These are phyloP conservation scores for Mortierella sp. DNA, from an alignment of 371 early-diverging fungal genomes.

Conservation along the genomic window DNA sequence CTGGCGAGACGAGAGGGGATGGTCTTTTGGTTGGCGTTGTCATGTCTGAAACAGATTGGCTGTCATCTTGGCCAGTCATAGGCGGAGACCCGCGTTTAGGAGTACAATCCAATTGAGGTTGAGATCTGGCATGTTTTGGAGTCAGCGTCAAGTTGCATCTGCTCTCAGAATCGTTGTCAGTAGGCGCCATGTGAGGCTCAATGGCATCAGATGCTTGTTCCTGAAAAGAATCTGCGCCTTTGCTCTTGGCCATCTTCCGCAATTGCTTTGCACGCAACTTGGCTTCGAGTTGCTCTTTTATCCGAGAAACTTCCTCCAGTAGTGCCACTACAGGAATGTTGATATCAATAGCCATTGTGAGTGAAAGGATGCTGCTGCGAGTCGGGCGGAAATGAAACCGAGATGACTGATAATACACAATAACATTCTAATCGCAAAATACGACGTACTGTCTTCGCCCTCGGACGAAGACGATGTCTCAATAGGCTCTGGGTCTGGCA, in stretches of 20 bases:
- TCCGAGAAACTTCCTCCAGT: conserved; percentile 29
- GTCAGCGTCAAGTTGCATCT: neutral
- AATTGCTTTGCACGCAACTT: conserved; percentile 25
- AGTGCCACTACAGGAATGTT: conserved; percentile 14
- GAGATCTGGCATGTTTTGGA: neutral
- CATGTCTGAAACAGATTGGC: neutral
- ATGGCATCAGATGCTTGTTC: neutral
- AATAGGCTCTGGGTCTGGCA: neutral
- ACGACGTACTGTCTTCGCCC: conserved; percentile 36
- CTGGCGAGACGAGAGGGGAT: conserved; percentile 30
- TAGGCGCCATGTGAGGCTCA: neutral
- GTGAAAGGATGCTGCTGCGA: neutral
- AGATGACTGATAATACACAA: neutral
- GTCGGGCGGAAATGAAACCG: neutral
- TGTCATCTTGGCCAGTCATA: neutral
- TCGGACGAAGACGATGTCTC: conserved; percentile 24
- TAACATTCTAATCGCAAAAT: neutral
- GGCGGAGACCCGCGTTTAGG: neutral
- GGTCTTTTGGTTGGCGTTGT: conserved; percentile 27
- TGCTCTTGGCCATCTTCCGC: neutral
- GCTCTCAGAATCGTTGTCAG: neutral
- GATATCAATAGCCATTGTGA: neutral
- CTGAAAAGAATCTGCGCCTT: too few species aligned
- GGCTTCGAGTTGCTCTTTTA: conserved; percentile 37
- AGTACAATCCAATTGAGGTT: neutral